Conservation (phyloP, 108 stramenopile species). For the Cyclotella distinguenda region DNA sequence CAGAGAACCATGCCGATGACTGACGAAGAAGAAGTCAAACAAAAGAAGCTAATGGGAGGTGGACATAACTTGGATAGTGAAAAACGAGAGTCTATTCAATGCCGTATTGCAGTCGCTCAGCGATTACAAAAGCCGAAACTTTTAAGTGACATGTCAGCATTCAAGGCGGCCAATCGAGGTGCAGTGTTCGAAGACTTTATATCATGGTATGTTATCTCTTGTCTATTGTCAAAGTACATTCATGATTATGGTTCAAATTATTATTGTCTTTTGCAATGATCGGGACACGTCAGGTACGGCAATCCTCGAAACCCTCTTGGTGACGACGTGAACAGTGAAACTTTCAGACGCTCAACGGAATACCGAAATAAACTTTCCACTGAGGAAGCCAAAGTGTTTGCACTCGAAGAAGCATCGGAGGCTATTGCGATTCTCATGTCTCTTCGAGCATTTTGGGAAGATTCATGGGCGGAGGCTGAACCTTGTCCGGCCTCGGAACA, state of each 20-base stretch:
- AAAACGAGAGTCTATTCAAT: constrained; percentile 40
- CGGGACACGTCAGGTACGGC: constrained; percentile 40
- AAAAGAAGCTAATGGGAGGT: constrained; percentile 52
- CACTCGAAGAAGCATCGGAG: constrained; percentile 66
- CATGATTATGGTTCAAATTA: background rate
- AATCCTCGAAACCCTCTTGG: constrained; percentile 74
- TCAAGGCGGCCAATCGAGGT: constrained; percentile 85
- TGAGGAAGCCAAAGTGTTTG: constrained; percentile 30
- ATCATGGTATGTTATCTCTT: constrained; percentile 51
- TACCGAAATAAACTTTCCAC: constrained; percentile 27
- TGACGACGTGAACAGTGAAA: constrained; percentile 58
- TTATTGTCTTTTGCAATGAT: background rate
- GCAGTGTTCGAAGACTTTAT: constrained; percentile 77
- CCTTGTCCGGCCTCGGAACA: constrained; percentile 74
- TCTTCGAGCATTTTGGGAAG: constrained; percentile 78
- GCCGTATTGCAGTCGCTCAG: constrained; percentile 68
- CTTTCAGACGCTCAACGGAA: constrained; percentile 13
- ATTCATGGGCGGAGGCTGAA: constrained; percentile 72
- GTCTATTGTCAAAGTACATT: background rate
- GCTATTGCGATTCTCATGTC: constrained; percentile 63
- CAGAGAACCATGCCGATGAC: constrained; percentile 79
- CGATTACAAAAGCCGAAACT: constrained; percentile 78
- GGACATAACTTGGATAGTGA: background rate
- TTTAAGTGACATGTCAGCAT: constrained; percentile 82
- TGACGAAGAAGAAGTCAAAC: constrained; percentile 74